Base-by-base conservation (phyloP, 1,284 basidiomycete genomes). In the Puccinia horiana region DNA sequence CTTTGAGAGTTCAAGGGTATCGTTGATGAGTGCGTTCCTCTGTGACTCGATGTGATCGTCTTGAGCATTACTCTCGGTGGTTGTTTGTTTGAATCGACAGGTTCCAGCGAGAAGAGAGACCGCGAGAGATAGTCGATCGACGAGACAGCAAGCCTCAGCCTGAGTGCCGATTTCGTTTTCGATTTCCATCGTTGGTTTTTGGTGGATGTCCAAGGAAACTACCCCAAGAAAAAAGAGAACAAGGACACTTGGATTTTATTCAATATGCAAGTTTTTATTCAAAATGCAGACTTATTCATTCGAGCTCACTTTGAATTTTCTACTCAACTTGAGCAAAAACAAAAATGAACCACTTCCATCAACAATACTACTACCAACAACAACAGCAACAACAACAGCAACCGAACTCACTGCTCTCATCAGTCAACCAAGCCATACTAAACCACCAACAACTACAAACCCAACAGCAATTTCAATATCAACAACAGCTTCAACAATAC, bases 391-490 rank as follows among this genome's bases (percentile, higher is more conserved):
- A 73, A 52, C 70, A 73, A 52, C 44, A 61, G n/a, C 74, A 76
- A 20, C 42, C 47, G 1, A 79, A 70, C 35, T 70, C 76, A 49
- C 40, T 79, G 1, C 26, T 67, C 42, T 32, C 63, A 44, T 70
- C 65, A 3, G 67, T 79, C 65, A 79, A 79, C 35, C 63, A 63
- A 52, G 76, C 76, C 12, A 79, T 79, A n/a, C 65, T 56, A 42
- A 49, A 69, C 47, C 40, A 49, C 58, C 58, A 58, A 52, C 42
- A 77, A 32, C 8, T 6, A 29, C 26, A 14, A 54, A 78, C 63
- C 47, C 49, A 65, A 37, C 2, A 5, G 20, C 65, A 44, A 29
- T 14, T 32, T 49, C 76, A 77, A 47, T 9, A 2, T 23, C 26
- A 65, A 29, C 18, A 14, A n/a, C 75, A 32, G 63, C 8, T 18